Evolutionary conservation across 768 basidiomycete genomes (phyloP).

Genomic region (Rhodotorula paludigena): DNA sequence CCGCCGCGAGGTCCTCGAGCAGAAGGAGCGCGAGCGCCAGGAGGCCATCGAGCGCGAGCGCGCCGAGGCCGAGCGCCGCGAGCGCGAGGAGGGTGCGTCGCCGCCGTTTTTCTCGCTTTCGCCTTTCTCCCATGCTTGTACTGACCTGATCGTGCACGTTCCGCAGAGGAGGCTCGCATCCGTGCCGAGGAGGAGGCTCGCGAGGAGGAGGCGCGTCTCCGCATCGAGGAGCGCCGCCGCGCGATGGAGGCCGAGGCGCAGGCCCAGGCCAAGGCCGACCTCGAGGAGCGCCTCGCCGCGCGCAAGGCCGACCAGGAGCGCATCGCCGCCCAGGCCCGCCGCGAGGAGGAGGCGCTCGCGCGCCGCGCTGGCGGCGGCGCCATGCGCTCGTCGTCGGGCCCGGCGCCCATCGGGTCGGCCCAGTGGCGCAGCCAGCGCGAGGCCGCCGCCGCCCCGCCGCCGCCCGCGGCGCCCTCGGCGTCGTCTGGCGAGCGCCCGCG

Average conservation of each 20-base stretch:
- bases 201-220: constrained; percentile 38
- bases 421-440: constrained; percentile 27
- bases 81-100: constrained; percentile 38
- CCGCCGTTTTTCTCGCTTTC: no score
- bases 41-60: constrained; percentile 43
- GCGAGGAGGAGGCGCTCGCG: constrained; percentile 39
- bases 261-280: constrained; percentile 10
- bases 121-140: neutral
- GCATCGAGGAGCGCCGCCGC: constrained; percentile 45
- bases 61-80: constrained; percentile 43
- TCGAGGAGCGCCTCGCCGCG: constrained; percentile 33
- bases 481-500: constrained; percentile 27
- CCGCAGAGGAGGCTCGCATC: constrained; percentile 37
- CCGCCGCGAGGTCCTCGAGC: constrained; percentile 43
- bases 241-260: constrained; percentile 45
- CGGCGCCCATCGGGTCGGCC: constrained; percentile 22
- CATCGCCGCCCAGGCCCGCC: constrained; percentile 25
- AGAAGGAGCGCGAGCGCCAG: constrained; percentile 38
- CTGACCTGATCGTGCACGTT: neutral
- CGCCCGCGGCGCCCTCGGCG: neutral
- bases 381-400: constrained; percentile 1
- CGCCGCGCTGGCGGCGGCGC: constrained; percentile 9
- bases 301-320: constrained; percentile 37
- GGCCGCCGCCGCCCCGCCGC: neutral
- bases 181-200: constrained; percentile 51